Percentiles rank a stretch among this genome's conserved stretches.
phyloP scores from a whole-genome alignment of 2,329 filamentous ascomycete genomes.

The Orbilia blumenaviensis region DNA sequence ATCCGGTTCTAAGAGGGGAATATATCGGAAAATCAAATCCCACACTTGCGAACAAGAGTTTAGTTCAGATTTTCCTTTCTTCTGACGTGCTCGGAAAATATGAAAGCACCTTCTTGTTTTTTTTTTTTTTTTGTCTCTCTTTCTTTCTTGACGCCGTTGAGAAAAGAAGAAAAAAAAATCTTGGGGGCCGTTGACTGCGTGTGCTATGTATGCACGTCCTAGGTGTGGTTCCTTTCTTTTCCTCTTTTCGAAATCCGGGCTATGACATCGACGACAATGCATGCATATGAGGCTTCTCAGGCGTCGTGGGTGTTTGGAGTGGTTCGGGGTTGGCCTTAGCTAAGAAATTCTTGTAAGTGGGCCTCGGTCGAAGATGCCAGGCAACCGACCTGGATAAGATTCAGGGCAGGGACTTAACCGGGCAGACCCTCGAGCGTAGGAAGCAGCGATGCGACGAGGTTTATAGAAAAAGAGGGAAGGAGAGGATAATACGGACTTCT shows the following conservation, averaged over 20 bases:
- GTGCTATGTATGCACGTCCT: not conserved
- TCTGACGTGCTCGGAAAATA: slow-evolving; percentile 40
- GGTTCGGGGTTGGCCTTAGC: slow-evolving; percentile 28
- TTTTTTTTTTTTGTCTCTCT: slow-evolving; percentile 8
- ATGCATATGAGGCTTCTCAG: slow-evolving; percentile 31
- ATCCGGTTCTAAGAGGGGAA: not conserved
- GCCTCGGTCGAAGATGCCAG: slow-evolving; percentile 45
- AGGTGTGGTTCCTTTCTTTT: slow-evolving; percentile 19
- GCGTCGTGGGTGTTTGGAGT: slow-evolving; percentile 11
- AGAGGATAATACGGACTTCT: slow-evolving; percentile 29
- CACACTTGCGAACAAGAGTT: slow-evolving; percentile 27
- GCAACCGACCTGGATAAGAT: slow-evolving; percentile 27
- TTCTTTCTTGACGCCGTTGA: slow-evolving; percentile 1
- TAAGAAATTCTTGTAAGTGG: slow-evolving; percentile 36
- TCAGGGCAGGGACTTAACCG: slow-evolving; percentile 25
- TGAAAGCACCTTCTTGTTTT: slow-evolving; percentile 30
- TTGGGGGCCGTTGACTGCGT: slow-evolving; percentile 8
- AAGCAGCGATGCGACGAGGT: slow-evolving; percentile 36
- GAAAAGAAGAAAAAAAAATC: slow-evolving; percentile 16
- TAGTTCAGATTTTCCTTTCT: slow-evolving; percentile 16
- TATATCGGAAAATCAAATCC: slow-evolving; percentile 28
- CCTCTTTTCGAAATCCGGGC: slow-evolving; percentile 12
- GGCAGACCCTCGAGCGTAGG: slow-evolving; percentile 39
- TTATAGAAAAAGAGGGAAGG: slow-evolving; percentile 46
- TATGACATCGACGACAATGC: slow-evolving; percentile 40